Percentiles rank a stretch among this genome's conserved stretches.
Evolutionary conservation across 108 stramenopile species (phyloP).

Genomic region (Fragilaria radians): DNA sequence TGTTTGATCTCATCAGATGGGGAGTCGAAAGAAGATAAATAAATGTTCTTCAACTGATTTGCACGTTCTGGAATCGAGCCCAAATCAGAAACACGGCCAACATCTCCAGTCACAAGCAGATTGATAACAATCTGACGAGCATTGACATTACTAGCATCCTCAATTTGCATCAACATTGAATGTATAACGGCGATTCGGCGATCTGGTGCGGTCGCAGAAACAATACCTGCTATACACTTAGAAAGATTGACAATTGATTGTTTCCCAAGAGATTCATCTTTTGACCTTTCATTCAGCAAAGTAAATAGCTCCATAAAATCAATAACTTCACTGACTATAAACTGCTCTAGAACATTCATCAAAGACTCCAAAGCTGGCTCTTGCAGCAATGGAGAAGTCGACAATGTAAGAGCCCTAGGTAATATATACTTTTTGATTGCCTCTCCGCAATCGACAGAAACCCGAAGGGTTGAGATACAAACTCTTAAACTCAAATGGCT

Average conservation of each 20-base stretch:
- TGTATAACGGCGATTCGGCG: slow-evolving; percentile 33
- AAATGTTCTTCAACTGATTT: slow-evolving; percentile 47
- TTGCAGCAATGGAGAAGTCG: slow-evolving; percentile 86
- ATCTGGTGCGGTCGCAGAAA: slow-evolving; percentile 33
- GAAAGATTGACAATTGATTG: slow-evolving; percentile 80
- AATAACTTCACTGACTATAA: slow-evolving; percentile 52
- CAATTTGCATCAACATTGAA: slow-evolving; percentile 41
- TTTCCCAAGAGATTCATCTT: slow-evolving; percentile 30
- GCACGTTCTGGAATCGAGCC: slow-evolving; percentile 34
- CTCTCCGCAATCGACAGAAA: slow-evolving; percentile 49
- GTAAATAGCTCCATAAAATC: slow-evolving; percentile 62
- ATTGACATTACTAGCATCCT: slow-evolving; percentile 23
- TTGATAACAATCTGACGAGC: slow-evolving; percentile 58
- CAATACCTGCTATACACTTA: slow-evolving; percentile 71
- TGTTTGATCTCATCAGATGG: slow-evolving; percentile 87
- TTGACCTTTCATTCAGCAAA: slow-evolving; percentile 39
- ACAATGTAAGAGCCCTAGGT: slow-evolving; percentile 68
- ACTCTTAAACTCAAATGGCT: slow-evolving; percentile 72
- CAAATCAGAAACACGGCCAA: slow-evolving; percentile 82
- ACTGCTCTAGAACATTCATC: slow-evolving; percentile 55
- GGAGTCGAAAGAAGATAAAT: slow-evolving; percentile 70
- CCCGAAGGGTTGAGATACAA: slow-evolving; percentile 53
- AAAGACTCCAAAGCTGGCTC: slow-evolving; percentile 78
- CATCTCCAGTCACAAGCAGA: slow-evolving; percentile 84
- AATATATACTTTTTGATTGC: slow-evolving; percentile 54